These are phyloP conservation scores for Arachis stenosperma DNA, from an alignment of 306 rosid genomes.

Conservation along the genomic window DNA sequence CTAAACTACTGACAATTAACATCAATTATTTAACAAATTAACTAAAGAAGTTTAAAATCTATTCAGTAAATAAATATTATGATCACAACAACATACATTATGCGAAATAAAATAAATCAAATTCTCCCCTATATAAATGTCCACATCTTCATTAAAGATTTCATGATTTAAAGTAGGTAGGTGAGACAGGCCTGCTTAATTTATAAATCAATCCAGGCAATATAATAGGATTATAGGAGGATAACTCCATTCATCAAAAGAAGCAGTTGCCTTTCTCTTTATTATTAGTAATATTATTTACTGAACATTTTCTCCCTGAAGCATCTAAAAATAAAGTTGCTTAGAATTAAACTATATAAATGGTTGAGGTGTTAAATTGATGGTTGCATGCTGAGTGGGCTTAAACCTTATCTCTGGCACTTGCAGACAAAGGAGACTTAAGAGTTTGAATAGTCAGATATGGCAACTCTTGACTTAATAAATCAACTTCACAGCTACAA, in stretches of 20 bases:
- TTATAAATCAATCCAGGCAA: neutral
- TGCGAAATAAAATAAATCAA: neutral
- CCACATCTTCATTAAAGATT: neutral
- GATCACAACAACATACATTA: neutral
- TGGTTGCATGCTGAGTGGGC: neutral
- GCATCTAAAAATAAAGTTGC: neutral
- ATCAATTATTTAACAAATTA: no score
- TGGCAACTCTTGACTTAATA: neutral
- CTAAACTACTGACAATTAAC: no score
- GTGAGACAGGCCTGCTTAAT: neutral
- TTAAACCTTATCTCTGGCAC: neutral
- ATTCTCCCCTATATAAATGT: neutral
- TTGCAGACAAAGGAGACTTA: neutral
- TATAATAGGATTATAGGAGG: neutral
- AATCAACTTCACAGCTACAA: neutral
- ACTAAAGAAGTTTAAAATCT: no score
- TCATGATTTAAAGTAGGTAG: neutral
- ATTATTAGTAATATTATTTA: no score
- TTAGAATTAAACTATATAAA: neutral
- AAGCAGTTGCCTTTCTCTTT: neutral
- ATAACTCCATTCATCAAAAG: neutral
- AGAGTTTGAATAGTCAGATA: neutral
- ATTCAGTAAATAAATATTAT: slow-evolving; percentile 19
- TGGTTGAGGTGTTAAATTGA: neutral
- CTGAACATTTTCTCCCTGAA: neutral